Percentiles rank a stretch among this genome's conserved stretches.
These are phyloP conservation scores for Tardiomyces depauwii DNA, from an alignment of 1,139 yeast genomes.

Conservation along the genomic window DNA sequence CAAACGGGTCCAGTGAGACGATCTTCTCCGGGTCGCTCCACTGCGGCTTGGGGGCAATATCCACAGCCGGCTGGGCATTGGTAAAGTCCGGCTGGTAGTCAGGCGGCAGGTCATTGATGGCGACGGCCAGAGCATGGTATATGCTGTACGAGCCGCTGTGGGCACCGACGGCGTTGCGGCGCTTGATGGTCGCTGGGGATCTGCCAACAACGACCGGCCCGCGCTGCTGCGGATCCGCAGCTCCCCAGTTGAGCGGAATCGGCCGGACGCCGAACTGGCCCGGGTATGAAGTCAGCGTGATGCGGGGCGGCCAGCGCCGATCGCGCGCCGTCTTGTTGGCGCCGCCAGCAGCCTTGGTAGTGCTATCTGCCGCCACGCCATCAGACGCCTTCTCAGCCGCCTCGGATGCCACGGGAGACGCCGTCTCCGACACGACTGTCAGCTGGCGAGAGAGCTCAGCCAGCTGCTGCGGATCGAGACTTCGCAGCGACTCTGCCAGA, in stretches of 20 bases:
- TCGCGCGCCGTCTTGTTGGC: not conserved
- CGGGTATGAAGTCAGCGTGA: conserved; percentile 40
- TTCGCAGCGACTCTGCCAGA: not conserved
- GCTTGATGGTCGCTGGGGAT: conserved; percentile 21
- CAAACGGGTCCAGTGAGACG: conserved; percentile 52
- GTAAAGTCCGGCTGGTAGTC: conserved; percentile 46
- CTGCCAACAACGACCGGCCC: conserved; percentile 51
- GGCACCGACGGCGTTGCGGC: conserved; percentile 47
- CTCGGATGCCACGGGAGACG: not conserved
- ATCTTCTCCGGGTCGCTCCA: conserved; percentile 46
- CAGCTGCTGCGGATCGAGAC: not conserved
- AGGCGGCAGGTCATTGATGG: conserved; percentile 40
- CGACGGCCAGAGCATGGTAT: conserved; percentile 52
- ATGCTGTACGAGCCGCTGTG: conserved; percentile 50
- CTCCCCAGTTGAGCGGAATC: conserved; percentile 41
- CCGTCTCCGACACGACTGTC: not conserved
- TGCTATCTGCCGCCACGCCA: too few species aligned
- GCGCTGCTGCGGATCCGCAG: conserved; percentile 34
- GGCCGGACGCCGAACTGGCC: conserved; percentile 39
- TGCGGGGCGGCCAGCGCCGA: conserved; percentile 21
- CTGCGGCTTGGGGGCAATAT: conserved; percentile 39
- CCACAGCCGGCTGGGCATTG: conserved; percentile 49
- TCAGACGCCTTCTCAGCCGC: too few species aligned
- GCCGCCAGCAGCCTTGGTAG: not conserved
- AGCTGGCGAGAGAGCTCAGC: not conserved